phyloP scores from a whole-genome alignment of 2,329 filamentous ascomycete species.

The Paecilomyces variotii region DNA sequence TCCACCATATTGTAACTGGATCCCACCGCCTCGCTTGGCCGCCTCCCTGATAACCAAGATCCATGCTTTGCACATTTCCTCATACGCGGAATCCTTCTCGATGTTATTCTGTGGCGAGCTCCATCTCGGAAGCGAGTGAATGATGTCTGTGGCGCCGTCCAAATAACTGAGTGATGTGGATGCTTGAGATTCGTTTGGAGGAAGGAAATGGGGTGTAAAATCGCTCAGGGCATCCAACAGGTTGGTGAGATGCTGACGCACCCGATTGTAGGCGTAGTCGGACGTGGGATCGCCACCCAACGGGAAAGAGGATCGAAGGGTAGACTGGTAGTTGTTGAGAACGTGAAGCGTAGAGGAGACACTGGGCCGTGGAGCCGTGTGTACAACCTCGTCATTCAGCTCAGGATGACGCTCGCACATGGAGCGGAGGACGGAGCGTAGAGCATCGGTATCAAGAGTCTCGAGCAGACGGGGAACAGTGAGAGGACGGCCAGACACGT shows the following conservation, averaged over 20 bases:
- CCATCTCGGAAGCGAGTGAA: constrained; percentile 87
- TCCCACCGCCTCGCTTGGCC: constrained; percentile 81
- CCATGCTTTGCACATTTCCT: constrained; percentile 93
- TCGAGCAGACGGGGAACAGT: constrained; percentile 75
- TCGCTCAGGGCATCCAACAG: constrained; percentile 86
- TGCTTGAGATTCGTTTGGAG: constrained; percentile 80
- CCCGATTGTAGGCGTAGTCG: constrained; percentile 91
- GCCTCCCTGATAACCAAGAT: constrained; percentile 83
- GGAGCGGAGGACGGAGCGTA: constrained; percentile 78
- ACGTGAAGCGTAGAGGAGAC: constrained; percentile 73
- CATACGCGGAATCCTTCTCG: constrained; percentile 91
- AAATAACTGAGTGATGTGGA: constrained; percentile 77
- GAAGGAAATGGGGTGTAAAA: constrained; percentile 91
- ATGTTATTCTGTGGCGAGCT: constrained; percentile 80
- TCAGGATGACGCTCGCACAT: constrained; percentile 86
- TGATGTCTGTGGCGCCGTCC: constrained; percentile 80
- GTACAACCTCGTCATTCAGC: constrained; percentile 75
- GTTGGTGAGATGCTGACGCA: constrained; percentile 69
- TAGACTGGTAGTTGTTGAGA: constrained; percentile 70
- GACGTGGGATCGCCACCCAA: constrained; percentile 75
- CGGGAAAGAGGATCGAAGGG: constrained; percentile 71
- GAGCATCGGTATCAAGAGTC: constrained; percentile 76
- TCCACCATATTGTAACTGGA: constrained; percentile 77
- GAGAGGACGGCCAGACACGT: constrained; percentile 59
- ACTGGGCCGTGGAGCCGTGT: constrained; percentile 77